These are phyloP conservation scores for Aspergillus sp. DNA, from an alignment of 2,329 filamentous ascomycete species.

Conservation along the genomic window DNA sequence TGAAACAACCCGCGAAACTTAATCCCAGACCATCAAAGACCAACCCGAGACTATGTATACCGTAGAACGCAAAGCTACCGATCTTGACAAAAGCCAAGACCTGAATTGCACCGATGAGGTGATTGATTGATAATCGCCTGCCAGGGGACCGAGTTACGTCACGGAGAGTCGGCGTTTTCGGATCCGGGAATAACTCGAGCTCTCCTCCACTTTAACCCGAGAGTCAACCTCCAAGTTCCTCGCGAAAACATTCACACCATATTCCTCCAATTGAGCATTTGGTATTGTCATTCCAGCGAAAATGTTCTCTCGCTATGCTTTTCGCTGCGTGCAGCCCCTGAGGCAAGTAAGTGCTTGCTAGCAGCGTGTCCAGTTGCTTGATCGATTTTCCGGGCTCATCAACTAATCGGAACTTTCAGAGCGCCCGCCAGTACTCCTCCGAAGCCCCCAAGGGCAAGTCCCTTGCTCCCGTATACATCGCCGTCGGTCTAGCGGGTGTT, in stretches of 20 bases:
- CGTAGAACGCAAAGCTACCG: background rate
- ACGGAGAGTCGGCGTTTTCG: conserved; percentile 7
- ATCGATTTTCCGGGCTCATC: background rate
- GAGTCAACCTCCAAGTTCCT: background rate
- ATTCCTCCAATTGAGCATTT: conserved; percentile 22
- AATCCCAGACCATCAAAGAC: background rate
- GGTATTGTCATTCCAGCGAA: conserved; percentile 35
- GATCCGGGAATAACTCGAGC: conserved; percentile 4
- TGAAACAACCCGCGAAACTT: background rate
- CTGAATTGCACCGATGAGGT: background rate
- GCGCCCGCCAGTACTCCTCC: conserved; percentile 75
- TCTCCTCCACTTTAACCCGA: conserved; percentile 14
- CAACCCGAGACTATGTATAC: background rate
- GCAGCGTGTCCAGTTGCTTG: background rate
- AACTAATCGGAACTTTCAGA: conserved; percentile 46
- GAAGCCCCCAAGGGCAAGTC: conserved; percentile 57
- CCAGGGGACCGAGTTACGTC: conserved; percentile 12
- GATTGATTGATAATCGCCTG: conserved; percentile 14
- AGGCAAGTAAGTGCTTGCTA: conserved; percentile 59
- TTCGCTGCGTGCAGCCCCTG: conserved; percentile 68
- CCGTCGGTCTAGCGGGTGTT: conserved; percentile 44
- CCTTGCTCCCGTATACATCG: conserved; percentile 62
- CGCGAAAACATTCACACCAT: conserved; percentile 12
- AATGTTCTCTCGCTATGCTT: conserved; percentile 71
- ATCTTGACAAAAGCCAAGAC: background rate